Evolutionary conservation across 2,329 filamentous ascomycete species (phyloP).

Genomic region (Aspergillus fijiensis): DNA sequence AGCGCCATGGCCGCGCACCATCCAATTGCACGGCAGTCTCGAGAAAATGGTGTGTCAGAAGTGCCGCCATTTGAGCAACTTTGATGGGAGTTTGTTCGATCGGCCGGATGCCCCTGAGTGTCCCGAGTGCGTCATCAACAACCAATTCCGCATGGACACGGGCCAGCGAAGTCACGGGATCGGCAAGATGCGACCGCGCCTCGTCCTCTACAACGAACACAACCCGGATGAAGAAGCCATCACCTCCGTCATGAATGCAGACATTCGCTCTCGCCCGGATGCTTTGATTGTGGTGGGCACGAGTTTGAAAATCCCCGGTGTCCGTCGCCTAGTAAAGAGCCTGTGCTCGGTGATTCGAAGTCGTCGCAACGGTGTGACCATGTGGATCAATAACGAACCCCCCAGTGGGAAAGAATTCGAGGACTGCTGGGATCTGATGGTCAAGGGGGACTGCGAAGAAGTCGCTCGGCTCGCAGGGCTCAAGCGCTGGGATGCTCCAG

Average conservation of each 20-base stretch:
- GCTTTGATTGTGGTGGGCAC: constrained; percentile 94
- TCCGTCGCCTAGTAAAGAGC: constrained; percentile 83
- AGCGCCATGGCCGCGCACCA: constrained; percentile 87
- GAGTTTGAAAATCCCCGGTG: constrained; percentile 90
- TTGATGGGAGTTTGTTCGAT: constrained; percentile 76
- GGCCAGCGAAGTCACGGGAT: constrained; percentile 93
- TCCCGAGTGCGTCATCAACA: constrained; percentile 68
- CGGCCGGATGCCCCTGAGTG: constrained; percentile 83
- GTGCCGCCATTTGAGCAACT: constrained; percentile 73
- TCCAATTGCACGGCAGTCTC: constrained; percentile 90
- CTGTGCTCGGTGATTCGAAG: constrained; percentile 84
- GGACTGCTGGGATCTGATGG: constrained; percentile 88
- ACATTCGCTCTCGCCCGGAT: constrained; percentile 81
- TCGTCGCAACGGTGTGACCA: constrained; percentile 73
- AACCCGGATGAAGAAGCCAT: constrained; percentile 97
- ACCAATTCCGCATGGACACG: constrained; percentile 71
- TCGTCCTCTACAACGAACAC: constrained; percentile 96
- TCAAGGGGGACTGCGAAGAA: constrained; percentile 83
- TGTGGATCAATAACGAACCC: constrained; percentile 91
- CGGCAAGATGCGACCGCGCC: constrained; percentile 82
- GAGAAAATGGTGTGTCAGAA: constrained; percentile 98
- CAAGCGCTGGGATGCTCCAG: constrained; percentile 56
- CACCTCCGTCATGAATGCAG: constrained; percentile 81
- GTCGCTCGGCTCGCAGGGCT: constrained; percentile 72
- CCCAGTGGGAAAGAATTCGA: constrained; percentile 82